Base-by-base conservation (phyloP, 306 rosid genomes). In the Casuarina cunninghamiana region DNA sequence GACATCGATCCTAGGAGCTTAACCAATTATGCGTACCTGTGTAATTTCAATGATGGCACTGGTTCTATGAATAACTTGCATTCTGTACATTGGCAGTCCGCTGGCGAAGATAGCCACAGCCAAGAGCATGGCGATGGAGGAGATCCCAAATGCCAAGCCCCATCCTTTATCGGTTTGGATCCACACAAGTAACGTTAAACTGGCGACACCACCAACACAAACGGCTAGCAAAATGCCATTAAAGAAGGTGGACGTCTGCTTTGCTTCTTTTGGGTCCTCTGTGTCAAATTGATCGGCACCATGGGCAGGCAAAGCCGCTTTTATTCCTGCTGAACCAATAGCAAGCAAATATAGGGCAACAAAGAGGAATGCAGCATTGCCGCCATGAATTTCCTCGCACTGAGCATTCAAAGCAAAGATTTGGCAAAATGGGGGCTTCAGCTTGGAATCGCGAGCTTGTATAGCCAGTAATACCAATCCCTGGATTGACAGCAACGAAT, bases 211-310 rank as follows among this genome's bases (percentile, higher is more conserved):
- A 39, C 98, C 98, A 3, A 75, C 0, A 79, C 97, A 95, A 17
- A 85, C n/a, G 19, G 92, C 87, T 5, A 95, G 80, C 53, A 95
- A 75, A 62, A 95, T 87, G 45, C 71, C 5, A 83, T 95, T 92
- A 51, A 95, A 92, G 89, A 87, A 92, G 42, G 88, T 88, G 13
- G 98, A 92, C 95, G 90, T 95, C 70, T 83, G 82, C 60, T 12
- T 80, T 16, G 87, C 78, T 85, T 95, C 98, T 75, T 83, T 86
- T 5, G 91, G 97, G 78, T 92, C 97, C 1, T 79, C 81, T 63
- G 90, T 93, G 11, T 95, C 93, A 66, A 89, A 95, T 76, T 95
- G 98, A 60, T 95, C 97, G 0, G 98, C 98, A 4, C 98, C 97
- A 70, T 95, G 98, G 37, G 97, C 60, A 15, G 98, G 98, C 44